These are phyloP conservation scores for Fusarium sororula DNA, from an alignment of 2,329 filamentous ascomycete species.

Conservation along the genomic window DNA sequence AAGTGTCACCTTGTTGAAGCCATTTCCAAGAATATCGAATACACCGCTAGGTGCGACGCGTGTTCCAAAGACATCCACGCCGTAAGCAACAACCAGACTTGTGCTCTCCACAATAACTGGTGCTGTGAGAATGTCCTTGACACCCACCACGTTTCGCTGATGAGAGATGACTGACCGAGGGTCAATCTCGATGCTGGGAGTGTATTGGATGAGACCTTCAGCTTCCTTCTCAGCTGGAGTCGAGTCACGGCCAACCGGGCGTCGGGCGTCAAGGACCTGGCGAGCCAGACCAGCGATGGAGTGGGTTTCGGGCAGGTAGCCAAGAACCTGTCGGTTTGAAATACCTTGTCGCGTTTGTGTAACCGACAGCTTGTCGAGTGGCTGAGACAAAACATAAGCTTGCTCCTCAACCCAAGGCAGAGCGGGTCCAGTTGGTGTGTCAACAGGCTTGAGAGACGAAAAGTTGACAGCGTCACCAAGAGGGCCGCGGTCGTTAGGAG, in stretches of 20 bases:
- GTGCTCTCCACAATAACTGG: slow-evolving; percentile 92
- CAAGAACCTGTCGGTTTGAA: slow-evolving; percentile 82
- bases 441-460: slow-evolving; percentile 77
- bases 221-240: slow-evolving; percentile 78
- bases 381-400: slow-evolving; percentile 80
- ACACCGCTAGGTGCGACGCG: slow-evolving; percentile 85
- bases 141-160: slow-evolving; percentile 80
- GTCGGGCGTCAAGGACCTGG: slow-evolving; percentile 81
- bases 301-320: slow-evolving; percentile 76
- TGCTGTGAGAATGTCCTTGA: slow-evolving; percentile 76
- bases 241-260: slow-evolving; percentile 85
- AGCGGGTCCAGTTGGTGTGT: slow-evolving; percentile 62
- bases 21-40: slow-evolving; percentile 92
- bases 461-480: slow-evolving; percentile 76
- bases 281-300: slow-evolving; percentile 84
- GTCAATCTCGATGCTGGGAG: slow-evolving; percentile 82
- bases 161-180: slow-evolving; percentile 84
- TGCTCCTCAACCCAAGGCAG: slow-evolving; percentile 82
- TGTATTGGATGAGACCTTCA: slow-evolving; percentile 83
- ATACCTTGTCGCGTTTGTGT: slow-evolving; percentile 94
- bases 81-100: slow-evolving; percentile 87
- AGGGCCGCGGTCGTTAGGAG: slow-evolving; percentile 84
- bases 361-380: slow-evolving; percentile 82
- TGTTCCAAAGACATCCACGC: slow-evolving; percentile 88
- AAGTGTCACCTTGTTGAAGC: slow-evolving; percentile 91